Evolutionary conservation across 1,284 basidiomycete genomes (phyloP).

Genomic region (Pholiota adiposa): DNA sequence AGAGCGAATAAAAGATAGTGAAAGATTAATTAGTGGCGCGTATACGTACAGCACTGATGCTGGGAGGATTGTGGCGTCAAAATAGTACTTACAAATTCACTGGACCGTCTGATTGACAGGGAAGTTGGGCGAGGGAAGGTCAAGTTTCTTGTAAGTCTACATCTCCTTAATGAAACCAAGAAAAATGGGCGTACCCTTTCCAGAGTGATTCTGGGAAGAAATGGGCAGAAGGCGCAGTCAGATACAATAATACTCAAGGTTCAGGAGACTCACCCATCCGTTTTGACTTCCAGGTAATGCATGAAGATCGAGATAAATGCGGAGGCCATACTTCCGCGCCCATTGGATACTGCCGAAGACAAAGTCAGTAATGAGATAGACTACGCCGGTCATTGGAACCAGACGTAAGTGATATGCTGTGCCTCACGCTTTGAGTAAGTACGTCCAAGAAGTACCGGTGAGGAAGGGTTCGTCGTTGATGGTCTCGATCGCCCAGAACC

Average conservation of each 20-base stretch:
- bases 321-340: slow-evolving; percentile 91
- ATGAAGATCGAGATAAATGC: slow-evolving; percentile 87
- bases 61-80: slow-evolving; percentile 12
- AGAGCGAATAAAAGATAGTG: slow-evolving; percentile 6
- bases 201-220: slow-evolving; percentile 44
- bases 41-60: slow-evolving; percentile 14
- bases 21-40: slow-evolving; percentile 20
- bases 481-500: slow-evolving; percentile 83
- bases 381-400: slow-evolving; percentile 2
- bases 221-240: slow-evolving; percentile 5
- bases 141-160: slow-evolving; percentile 8
- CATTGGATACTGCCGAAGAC: slow-evolving; percentile 65
- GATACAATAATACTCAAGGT: slow-evolving; percentile 1
- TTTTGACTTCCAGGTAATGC: slow-evolving; percentile 76
- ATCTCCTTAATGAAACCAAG: slow-evolving; percentile 9
- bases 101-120: slow-evolving; percentile 34
- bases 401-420: slow-evolving; percentile 4
- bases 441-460: slow-evolving; percentile 58
- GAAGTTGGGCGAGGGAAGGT: slow-evolving; percentile 13
- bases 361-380: slow-evolving; percentile 10
- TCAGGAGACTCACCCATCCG: slow-evolving; percentile 53
- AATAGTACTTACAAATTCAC: slow-evolving; percentile 45
- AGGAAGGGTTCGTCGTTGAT: slow-evolving; percentile 63
- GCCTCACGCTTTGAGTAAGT: slow-evolving; percentile 42
- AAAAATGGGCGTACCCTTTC: slow-evolving; percentile 37